Base-by-base conservation (phyloP, 2,329 filamentous ascomycete genomes). In the Thielaviopsis euricoi region DNA sequence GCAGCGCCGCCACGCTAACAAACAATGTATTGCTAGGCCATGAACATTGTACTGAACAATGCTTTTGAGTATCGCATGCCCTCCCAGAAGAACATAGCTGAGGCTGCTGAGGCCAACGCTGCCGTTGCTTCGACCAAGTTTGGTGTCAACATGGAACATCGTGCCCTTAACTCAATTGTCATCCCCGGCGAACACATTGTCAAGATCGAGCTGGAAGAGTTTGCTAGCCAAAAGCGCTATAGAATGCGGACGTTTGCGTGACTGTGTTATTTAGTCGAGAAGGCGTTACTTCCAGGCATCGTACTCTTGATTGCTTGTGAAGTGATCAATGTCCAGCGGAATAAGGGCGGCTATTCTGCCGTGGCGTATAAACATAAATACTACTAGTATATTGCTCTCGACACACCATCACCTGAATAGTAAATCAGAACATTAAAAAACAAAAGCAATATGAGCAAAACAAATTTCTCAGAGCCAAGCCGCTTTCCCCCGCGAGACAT, bases 11-110 rank as follows among this genome's bases (percentile, higher is more conserved):
- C 17, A 33, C 9, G 9, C 29, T 33, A 33, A 33, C 29, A 10
- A 33, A 33, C 29, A 10, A 10, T 33, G 9, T 10, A 33, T 33
- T 10, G 9, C 29, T 64, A 95, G 89, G 87, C 95, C 62, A 81
- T 80, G 65, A 96, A 98, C 66, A 78, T 97, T 63, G 88, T 98
- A 56, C 81, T 98, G 56, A 79, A 85, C 40, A 79, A 86, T 63
- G 87, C 91, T 0, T 86, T 93, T 70, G 93, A 98, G 71, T 97
- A 96, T 71, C 86, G 91, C 1, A 79, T 82, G 59, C 89, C 89
- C 1, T 79, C 81, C 1, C 67, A 71, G 19, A 71, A 76, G 48
- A 71, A 75, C 57, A 64, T 71, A 15, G 25, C 21, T n/a, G 29
- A 26, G 17, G 23, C 37, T n/a, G 13, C 15, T 26, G 26, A 54